Conservation (phyloP, 2,329 filamentous ascomycete genomes). For the Ophioceras dolichostomum region DNA sequence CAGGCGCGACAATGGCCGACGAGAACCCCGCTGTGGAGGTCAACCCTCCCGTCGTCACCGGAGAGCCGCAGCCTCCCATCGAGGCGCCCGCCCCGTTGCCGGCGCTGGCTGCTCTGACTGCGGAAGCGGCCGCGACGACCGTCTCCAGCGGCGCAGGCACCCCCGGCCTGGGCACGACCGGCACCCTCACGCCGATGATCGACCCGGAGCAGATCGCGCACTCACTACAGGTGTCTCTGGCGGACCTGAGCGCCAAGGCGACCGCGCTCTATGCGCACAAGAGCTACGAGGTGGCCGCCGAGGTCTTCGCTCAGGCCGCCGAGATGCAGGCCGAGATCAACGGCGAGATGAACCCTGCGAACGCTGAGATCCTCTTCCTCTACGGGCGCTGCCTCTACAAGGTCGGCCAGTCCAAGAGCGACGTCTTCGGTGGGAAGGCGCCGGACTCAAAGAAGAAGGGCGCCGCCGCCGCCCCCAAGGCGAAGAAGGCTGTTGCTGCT, state of each 20-base stretch:
- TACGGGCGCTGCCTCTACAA: conserved; percentile 93
- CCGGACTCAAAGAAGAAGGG: conserved; percentile 40
- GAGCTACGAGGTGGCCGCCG: conserved; percentile 74
- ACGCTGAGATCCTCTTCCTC: conserved; percentile 86
- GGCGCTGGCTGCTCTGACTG: conserved; percentile 1
- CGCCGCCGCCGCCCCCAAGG: conserved; percentile 25
- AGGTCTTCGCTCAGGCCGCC: conserved; percentile 78
- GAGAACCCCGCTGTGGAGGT: conserved; percentile 1
- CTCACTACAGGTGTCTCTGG: conserved; percentile 49
- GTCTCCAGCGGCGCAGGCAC: conserved; percentile 12
- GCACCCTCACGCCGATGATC: conserved; percentile 18
- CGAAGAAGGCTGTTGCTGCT: conserved; percentile 25
- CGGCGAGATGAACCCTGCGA: conserved; percentile 80
- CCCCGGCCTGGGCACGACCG: conserved; percentile 13
- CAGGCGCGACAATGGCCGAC: conserved; percentile 7
- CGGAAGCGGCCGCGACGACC: conserved; percentile 3
- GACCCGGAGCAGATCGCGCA: conserved; percentile 18
- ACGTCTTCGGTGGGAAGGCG: conserved; percentile 79
- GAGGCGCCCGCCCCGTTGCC: background rate
- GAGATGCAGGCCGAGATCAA: conserved; percentile 85
- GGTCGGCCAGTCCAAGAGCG: conserved; percentile 86
- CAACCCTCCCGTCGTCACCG: conserved; percentile 4
- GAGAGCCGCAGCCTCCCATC: background rate
- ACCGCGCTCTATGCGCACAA: conserved; percentile 80
- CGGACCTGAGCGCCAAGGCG: conserved; percentile 69